phyloP scores from a whole-genome alignment of 2,329 filamentous ascomycete species.

The Allantophomopsis lycopodina region DNA sequence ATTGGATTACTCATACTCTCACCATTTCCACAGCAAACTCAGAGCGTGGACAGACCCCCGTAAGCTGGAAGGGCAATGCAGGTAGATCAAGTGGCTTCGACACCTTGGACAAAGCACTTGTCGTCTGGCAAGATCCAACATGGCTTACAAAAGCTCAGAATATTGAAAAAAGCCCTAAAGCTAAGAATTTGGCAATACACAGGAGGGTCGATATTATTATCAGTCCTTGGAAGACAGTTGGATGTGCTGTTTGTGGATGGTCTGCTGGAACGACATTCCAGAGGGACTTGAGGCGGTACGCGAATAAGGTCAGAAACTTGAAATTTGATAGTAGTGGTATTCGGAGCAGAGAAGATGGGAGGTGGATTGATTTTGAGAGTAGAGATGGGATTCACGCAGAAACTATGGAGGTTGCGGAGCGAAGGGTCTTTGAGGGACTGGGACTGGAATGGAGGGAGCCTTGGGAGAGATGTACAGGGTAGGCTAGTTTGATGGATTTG shows the following conservation, averaged over 20 bases:
- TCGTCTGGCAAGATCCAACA: constrained; percentile 73
- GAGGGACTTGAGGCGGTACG: constrained; percentile 70
- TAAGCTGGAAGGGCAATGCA: constrained; percentile 35
- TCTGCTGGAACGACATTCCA: constrained; percentile 81
- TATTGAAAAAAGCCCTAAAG: constrained; percentile 7
- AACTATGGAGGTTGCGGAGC: constrained; percentile 60
- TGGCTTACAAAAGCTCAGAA: constrained; percentile 25
- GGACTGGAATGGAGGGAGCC: constrained; percentile 55
- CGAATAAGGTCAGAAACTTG: constrained; percentile 54
- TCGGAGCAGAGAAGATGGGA: constrained; percentile 48
- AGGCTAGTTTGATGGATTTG: no score
- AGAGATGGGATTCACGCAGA: constrained; percentile 27
- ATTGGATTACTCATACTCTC: constrained; percentile 73
- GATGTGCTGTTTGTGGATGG: constrained; percentile 84
- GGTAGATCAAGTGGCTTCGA: constrained; percentile 55
- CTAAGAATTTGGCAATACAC: constrained; percentile 60
- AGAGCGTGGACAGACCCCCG: constrained; percentile 51
- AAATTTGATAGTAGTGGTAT: constrained; percentile 92
- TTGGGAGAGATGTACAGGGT: constrained; percentile 38
- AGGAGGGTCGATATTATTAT: constrained; percentile 87
- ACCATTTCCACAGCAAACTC: constrained; percentile 56
- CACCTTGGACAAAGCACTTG: constrained; percentile 78
- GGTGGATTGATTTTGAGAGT: constrained; percentile 60
- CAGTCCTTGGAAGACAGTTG: constrained; percentile 74
- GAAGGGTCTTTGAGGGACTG: constrained; percentile 64